These are phyloP conservation scores for Lactifluus echinatus DNA, from an alignment of 768 basidiomycete species.

Conservation along the genomic window DNA sequence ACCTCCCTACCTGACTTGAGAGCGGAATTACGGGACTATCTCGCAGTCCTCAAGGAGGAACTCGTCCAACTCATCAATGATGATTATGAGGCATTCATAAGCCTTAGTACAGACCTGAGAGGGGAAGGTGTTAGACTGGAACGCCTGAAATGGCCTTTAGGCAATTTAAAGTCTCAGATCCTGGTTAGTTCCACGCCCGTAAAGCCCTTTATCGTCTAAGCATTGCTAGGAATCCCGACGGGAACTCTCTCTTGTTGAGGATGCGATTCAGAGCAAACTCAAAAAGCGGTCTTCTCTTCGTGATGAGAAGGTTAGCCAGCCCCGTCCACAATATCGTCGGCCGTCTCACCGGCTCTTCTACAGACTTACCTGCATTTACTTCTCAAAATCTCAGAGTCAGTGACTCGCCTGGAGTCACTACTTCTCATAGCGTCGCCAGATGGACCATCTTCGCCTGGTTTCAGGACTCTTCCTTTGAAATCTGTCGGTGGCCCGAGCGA, in stretches of 20 bases:
- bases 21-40: conserved; percentile 78
- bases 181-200: conserved; percentile 39
- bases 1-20: conserved; percentile 84
- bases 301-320: conserved; percentile 66
- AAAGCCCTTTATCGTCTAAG: not conserved
- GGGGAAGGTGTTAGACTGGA: conserved; percentile 73
- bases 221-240: conserved; percentile 46
- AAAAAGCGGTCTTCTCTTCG: conserved; percentile 64
- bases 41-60: conserved; percentile 80
- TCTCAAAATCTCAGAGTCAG: conserved; percentile 87
- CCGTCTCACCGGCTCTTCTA: not conserved
- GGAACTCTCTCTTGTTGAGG: conserved; percentile 59
- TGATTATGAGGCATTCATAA: conserved; percentile 97
- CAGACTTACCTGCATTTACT: conserved; percentile 81
- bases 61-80: conserved; percentile 93
- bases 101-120: conserved; percentile 83
- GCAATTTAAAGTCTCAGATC: conserved; percentile 53
- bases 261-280: conserved; percentile 70
- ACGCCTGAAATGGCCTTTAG: conserved; percentile 60
- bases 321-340: conserved; percentile 3
- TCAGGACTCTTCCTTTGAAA: conserved; percentile 27
- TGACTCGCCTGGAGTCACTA: conserved; percentile 80
- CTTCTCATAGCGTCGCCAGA: conserved; percentile 57
- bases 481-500: conserved; percentile 29
- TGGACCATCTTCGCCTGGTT: conserved; percentile 29